phyloP scores from a whole-genome alignment of 2,329 filamentous ascomycete species.

The Sordariomycetes sp. region DNA sequence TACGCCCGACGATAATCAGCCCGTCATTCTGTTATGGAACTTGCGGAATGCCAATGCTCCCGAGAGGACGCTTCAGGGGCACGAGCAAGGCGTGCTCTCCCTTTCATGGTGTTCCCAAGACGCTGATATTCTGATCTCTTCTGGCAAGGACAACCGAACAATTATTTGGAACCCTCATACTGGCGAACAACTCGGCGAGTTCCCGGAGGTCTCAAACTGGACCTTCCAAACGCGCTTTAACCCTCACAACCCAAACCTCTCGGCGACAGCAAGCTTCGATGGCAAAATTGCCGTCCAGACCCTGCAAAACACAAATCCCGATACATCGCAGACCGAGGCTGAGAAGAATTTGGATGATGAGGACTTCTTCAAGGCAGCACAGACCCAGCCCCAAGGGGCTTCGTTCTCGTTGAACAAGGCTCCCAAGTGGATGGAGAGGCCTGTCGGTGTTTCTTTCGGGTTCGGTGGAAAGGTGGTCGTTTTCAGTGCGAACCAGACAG shows the following conservation, averaged over 20 bases:
- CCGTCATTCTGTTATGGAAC: conserved; percentile 89
- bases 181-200: conserved; percentile 79
- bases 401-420: conserved; percentile 81
- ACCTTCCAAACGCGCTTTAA: conserved; percentile 94
- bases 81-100: conserved; percentile 87
- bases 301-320: conserved; percentile 82
- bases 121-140: conserved; percentile 78
- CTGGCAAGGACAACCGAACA: conserved; percentile 92
- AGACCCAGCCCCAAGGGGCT: conserved; percentile 81
- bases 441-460: conserved; percentile 80
- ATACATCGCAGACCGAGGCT: conserved; percentile 56
- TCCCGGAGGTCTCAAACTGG: conserved; percentile 98
- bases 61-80: conserved; percentile 79
- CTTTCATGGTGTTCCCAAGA: conserved; percentile 95
- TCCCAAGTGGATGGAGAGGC: conserved; percentile 83
- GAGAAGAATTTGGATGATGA: conserved; percentile 74
- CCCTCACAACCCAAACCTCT: conserved; percentile 82
- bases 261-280: conserved; percentile 93
- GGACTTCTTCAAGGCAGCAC: conserved; percentile 92
- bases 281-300: conserved; percentile 93
- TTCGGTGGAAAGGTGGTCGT: conserved; percentile 89
- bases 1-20: conserved; percentile 79
- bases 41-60: conserved; percentile 92
- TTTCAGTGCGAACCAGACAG: conserved; percentile 51
- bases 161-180: conserved; percentile 95